phyloP scores from a whole-genome alignment of 2,329 filamentous ascomycete genomes.

The Microdochium nivale region DNA sequence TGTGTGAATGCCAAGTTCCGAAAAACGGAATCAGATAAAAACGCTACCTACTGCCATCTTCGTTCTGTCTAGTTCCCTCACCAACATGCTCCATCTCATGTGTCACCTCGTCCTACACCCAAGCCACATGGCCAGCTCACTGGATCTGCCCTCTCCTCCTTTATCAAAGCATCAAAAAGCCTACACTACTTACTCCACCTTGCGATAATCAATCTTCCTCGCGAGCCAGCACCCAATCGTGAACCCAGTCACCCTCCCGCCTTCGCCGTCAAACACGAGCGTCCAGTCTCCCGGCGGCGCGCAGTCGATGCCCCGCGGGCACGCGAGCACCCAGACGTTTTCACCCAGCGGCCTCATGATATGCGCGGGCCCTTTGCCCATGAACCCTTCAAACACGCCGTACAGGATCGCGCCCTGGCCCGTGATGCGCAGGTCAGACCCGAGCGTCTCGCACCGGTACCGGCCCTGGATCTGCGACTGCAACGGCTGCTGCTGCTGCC shows the following conservation, averaged over 20 bases:
- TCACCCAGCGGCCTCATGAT: constrained; percentile 27
- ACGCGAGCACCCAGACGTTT: constrained; percentile 27
- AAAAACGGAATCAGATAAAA: too few relatives aligned
- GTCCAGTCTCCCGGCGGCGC: constrained; percentile 34
- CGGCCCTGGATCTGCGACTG: constrained; percentile 13
- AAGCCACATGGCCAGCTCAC: too few relatives aligned
- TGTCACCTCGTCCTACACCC: too few relatives aligned
- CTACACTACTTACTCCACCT: not conserved
- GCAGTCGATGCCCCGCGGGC: constrained; percentile 29
- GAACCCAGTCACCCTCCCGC: constrained; percentile 13
- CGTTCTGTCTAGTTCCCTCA: too few relatives aligned
- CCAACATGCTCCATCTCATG: too few relatives aligned
- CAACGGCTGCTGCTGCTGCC: too few relatives aligned
- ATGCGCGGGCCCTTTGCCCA: constrained; percentile 27
- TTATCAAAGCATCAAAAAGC: too few relatives aligned
- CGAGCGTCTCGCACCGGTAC: constrained; percentile 25
- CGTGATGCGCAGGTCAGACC: constrained; percentile 24
- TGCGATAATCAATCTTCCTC: constrained; percentile 10
- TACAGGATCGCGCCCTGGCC: constrained; percentile 28
- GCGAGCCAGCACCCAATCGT: constrained; percentile 32
- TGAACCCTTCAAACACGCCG: constrained; percentile 29
- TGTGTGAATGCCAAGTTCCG: too few relatives aligned
- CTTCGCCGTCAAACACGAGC: constrained; percentile 20
- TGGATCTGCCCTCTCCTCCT: too few relatives aligned
- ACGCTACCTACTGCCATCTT: too few relatives aligned